Evolutionary conservation across 2,329 filamentous ascomycete species (phyloP), one percentile per base, ranked within the genome.

Genomic region (Chaetomiaceae sp.): DNA sequence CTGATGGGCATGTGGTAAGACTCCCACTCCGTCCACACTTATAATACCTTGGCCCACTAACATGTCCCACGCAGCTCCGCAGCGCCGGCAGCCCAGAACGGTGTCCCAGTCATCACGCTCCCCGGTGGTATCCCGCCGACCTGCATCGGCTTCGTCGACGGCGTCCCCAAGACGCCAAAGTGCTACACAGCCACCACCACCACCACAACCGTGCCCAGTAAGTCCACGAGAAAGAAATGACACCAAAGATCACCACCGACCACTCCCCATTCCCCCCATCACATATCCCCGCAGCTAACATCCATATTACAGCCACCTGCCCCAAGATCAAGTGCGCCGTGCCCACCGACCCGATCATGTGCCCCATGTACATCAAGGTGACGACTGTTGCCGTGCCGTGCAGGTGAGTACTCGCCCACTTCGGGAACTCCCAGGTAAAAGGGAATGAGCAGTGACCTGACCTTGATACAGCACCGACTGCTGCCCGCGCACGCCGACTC

Each of bases 401-500:
- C 56, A 54, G 59, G 33, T 62, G 51, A 20, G 16, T 18, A 3
- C 9, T 29, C 29, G 20, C 32, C 25, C 10, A 6, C 10, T 11
- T 25, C n/a, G n/a, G n/a, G n/a, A n/a, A n/a, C n/a, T n/a, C n/a
- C n/a, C n/a, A n/a, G n/a, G n/a, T n/a, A n/a, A n/a, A n/a, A n/a
- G n/a, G n/a, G n/a, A n/a, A n/a, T n/a, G n/a, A n/a, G n/a, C n/a
- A n/a, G n/a, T n/a, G n/a, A n/a, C n/a, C n/a, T n/a, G n/a, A n/a
- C n/a, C n/a, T n/a, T n/a, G n/a, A n/a, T n/a, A n/a, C 16, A 63
- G 61, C 43, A 69, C 68, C 18, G 59, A 67, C 48, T 71, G 68
- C 62, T 75, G 72, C 60, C 66, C 65, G n/a, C 60, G 52, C 9
- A 75, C 71, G 8, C 56, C 66, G 7, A 69, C 66, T 6, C 47